phyloP scores from a whole-genome alignment of 2,329 filamentous ascomycete genomes.

The Chaetomium sp. region DNA sequence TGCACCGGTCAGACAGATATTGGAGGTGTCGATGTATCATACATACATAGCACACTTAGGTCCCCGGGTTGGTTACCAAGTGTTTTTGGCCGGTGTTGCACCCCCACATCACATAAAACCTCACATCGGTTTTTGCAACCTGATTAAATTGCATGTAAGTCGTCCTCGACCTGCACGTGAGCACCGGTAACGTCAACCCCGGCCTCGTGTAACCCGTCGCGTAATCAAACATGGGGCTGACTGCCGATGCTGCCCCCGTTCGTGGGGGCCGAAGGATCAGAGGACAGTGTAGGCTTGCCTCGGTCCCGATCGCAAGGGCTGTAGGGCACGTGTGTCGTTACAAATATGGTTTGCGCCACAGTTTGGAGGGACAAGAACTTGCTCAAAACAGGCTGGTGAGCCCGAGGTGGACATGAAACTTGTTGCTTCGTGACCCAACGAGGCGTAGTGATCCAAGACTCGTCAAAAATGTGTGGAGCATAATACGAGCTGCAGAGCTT shows the following conservation, averaged over 20 bases:
- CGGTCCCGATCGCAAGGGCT: neutral
- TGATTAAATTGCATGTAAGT: neutral
- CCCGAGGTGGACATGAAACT: neutral
- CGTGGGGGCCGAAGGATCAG: constrained; percentile 7
- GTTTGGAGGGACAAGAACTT: neutral
- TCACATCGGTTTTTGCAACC: neutral
- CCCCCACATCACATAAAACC: neutral
- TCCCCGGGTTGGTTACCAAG: neutral
- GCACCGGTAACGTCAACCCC: neutral
- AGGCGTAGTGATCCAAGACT: neutral
- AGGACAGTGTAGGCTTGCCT: neutral
- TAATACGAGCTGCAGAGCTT: neutral
- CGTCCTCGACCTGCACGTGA: neutral
- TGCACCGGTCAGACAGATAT: neutral
- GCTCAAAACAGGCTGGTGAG: neutral
- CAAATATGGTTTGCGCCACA: neutral
- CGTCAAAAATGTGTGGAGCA: neutral
- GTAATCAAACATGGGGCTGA: neutral
- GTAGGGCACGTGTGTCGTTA: neutral
- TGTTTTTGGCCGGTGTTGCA: neutral
- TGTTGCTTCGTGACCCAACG: neutral
- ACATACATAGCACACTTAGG: neutral
- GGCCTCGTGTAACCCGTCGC: neutral
- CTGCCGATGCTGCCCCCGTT: neutral
- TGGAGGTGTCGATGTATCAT: neutral